phyloP scores from a whole-genome alignment of 2,329 filamentous ascomycete genomes.

The Daldinia sp. region DNA sequence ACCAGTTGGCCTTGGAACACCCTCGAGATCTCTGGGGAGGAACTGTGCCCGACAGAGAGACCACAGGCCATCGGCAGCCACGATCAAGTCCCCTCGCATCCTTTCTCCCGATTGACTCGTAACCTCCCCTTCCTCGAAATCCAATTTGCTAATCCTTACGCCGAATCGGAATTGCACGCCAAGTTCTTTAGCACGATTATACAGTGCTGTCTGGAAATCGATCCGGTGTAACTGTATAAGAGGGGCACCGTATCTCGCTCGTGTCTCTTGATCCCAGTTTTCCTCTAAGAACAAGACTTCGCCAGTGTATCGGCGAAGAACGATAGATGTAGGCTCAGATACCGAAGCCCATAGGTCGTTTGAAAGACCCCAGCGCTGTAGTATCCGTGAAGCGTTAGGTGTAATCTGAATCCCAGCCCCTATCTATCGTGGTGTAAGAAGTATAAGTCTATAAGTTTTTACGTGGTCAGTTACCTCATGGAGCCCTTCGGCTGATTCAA shows the following conservation, averaged over 20 bases:
- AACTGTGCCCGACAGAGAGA: slow-evolving; percentile 62
- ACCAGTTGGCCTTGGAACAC: slow-evolving; percentile 64
- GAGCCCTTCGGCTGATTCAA: slow-evolving; percentile 52
- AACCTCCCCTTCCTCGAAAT: slow-evolving; percentile 56
- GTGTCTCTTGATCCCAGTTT: slow-evolving; percentile 62
- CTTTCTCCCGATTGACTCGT: slow-evolving; percentile 49
- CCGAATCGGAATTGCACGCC: slow-evolving; percentile 61
- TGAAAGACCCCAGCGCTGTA: slow-evolving; percentile 60
- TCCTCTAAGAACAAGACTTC: slow-evolving; percentile 58
- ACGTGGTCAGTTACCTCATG: slow-evolving; percentile 46
- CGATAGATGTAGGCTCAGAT: slow-evolving; percentile 56
- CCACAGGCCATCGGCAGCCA: slow-evolving; percentile 72
- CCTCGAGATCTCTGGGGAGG: slow-evolving; percentile 50
- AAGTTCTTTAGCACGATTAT: slow-evolving; percentile 58
- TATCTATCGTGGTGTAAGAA: slow-evolving; percentile 47
- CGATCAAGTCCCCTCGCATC: slow-evolving; percentile 62
- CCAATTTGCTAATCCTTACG: slow-evolving; percentile 55
- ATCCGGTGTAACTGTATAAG: slow-evolving; percentile 69
- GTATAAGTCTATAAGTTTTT: not conserved
- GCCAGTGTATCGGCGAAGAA: slow-evolving; percentile 63
- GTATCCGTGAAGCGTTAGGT: slow-evolving; percentile 58
- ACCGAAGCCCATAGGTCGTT: slow-evolving; percentile 51
- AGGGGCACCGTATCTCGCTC: slow-evolving; percentile 62
- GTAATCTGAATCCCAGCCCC: slow-evolving; percentile 64
- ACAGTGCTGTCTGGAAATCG: slow-evolving; percentile 65